phyloP scores from a whole-genome alignment of 169 alveolate genomes.

The Miamiensis avidus region DNA sequence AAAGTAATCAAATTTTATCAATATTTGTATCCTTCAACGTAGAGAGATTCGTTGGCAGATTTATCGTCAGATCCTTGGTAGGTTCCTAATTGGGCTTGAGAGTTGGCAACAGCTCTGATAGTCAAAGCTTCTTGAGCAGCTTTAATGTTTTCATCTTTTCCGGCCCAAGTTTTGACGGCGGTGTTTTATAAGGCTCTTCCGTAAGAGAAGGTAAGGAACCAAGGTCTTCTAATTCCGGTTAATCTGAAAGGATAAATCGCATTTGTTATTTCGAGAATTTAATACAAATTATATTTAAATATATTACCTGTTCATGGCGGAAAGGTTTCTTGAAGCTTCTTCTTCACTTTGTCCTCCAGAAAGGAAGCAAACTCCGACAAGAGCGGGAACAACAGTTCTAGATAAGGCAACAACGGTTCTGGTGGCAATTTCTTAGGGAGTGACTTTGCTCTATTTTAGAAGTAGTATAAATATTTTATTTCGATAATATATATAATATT shows the following conservation, averaged over 20 bases:
- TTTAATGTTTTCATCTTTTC: constrained; percentile 93
- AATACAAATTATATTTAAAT: no score
- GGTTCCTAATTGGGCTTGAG: constrained; percentile 95
- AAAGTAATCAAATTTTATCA: constrained; percentile 29
- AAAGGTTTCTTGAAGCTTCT: constrained; percentile 95
- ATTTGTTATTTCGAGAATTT: no score
- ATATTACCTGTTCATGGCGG: constrained; percentile 97
- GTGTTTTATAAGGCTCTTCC: constrained; percentile 99
- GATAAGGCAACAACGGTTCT: constrained; percentile 93
- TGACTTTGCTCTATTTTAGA: constrained; percentile 5
- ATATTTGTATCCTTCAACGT: constrained; percentile 67
- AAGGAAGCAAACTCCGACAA: constrained; percentile 96
- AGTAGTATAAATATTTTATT: no score
- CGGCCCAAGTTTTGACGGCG: constrained; percentile 96
- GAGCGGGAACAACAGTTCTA: constrained; percentile 97
- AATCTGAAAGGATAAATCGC: no score
- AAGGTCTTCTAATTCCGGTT: constrained; percentile 88
- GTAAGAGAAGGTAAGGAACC: constrained; percentile 97
- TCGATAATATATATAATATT: no score
- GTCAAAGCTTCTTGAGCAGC: constrained; percentile 95
- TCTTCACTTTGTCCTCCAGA: constrained; percentile 99
- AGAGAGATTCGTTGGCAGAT: constrained; percentile 51
- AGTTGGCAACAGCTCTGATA: constrained; percentile 96
- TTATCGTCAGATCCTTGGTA: constrained; percentile 76
- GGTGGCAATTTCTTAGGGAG: constrained; percentile 94